Conservation (phyloP, 73 alveolate genomes). For the Paramecium octaurelia region DNA sequence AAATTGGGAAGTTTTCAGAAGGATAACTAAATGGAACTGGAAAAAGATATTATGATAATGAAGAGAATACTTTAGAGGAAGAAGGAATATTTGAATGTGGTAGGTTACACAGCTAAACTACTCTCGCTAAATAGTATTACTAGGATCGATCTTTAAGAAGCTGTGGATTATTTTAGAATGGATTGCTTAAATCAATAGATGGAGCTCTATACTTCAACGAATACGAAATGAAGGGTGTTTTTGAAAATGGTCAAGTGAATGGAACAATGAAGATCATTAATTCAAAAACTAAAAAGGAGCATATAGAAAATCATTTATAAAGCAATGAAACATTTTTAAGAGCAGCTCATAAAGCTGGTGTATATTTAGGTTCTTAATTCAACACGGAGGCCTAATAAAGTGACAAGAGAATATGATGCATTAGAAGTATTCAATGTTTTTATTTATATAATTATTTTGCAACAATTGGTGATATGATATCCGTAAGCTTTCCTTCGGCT, state of each 20-base stretch:
- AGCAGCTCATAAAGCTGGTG: background rate
- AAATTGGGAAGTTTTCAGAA: background rate
- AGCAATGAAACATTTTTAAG: background rate
- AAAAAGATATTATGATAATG: background rate
- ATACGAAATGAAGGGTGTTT: background rate
- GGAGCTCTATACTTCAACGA: background rate
- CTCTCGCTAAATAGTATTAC: background rate
- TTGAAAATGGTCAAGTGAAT: background rate
- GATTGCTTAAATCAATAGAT: background rate
- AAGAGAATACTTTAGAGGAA: background rate
- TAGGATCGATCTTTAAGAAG: background rate
- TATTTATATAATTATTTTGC: conserved; percentile 17
- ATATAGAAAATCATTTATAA: background rate
- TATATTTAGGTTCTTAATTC: background rate
- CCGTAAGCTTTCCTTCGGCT: background rate
- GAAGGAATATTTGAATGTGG: background rate
- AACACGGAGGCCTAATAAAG: background rate
- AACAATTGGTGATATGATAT: background rate
- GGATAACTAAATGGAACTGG: background rate
- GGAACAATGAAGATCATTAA: background rate
- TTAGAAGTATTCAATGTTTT: background rate
- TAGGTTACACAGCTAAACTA: background rate
- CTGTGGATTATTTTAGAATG: background rate
- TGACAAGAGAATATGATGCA: background rate
- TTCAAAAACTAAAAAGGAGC: background rate